Evolutionary conservation across 805 yeast species (phyloP), one percentile per base, ranked within the genome.

Genomic region (Wickerhamomyces pijperi): DNA sequence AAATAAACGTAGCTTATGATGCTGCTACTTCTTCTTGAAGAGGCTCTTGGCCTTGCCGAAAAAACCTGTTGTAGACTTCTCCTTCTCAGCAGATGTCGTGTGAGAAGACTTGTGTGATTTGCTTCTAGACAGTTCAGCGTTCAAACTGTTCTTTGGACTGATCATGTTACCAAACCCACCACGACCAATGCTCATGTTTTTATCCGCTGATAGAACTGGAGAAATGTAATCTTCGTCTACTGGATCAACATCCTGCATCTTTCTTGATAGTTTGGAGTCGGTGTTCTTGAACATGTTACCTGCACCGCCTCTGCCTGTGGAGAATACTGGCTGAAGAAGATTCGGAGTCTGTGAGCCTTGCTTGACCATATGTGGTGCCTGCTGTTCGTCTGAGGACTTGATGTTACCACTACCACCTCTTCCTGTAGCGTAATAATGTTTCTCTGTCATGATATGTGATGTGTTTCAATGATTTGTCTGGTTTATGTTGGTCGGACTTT

Each of bases 381-480:
- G 76, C 19, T 63, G 55, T 25, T 62, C 56, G 32, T 53, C 47
- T 12, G 72, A 54, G 3, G 63, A 48, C 47, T 69, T 63, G 39
- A 80, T 73, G 56, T 81, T 81, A 5, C 88, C 88, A 1, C 81
- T 80, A 9, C 90, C 90, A 11, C 90, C 90, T 46, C 90, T 68
- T 5, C 88, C 88, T 0, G 87, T 80, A n/a, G 84, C 68, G 46
- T 70, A 71, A 51, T 60, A 70, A 20, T 64, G 63, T 35, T 47
- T 50, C 21, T 36, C 43, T 32, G 42, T 36, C 46, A 42, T 42
- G 12, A 12, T 25, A 5, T 9, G 23, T 21, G 23, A n/a, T n/a
- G n/a, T n/a, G n/a, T n/a, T n/a, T n/a, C n/a, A 12, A 14, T 14
- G 13, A 25, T 25, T 25, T 9, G 29, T 25, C 13, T 12, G 7